phyloP scores from a whole-genome alignment of 2,329 filamentous ascomycete species.

The Endothia cerciana region DNA sequence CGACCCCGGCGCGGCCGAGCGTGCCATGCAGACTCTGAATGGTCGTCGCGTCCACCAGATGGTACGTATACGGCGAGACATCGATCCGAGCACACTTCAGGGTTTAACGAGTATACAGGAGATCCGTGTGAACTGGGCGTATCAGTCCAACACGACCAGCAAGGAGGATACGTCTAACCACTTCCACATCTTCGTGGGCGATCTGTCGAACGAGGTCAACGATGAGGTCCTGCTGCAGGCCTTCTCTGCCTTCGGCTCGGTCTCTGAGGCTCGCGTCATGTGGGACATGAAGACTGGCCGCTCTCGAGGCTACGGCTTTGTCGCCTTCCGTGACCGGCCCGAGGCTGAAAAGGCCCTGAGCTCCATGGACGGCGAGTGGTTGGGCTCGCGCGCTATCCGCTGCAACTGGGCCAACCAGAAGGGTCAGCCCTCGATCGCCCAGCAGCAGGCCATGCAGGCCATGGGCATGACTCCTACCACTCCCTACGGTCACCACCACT shows the following conservation, averaged over 20 bases:
- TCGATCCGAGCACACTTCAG: not conserved
- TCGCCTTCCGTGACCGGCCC: conserved; percentile 90
- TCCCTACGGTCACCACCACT: conserved; percentile 95
- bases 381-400: conserved; percentile 94
- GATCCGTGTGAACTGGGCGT: conserved; percentile 99
- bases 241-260: conserved; percentile 92
- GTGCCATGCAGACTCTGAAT: conserved; percentile 96
- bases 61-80: conserved; percentile 56
- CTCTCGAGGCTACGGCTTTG: conserved; percentile 96
- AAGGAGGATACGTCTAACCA: conserved; percentile 99
- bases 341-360: conserved; percentile 96
- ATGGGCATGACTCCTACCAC: conserved; percentile 99
- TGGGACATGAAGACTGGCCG: conserved; percentile 99
- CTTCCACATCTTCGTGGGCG: conserved; percentile 98
- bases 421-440: conserved; percentile 97
- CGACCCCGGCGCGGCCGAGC: conserved; percentile 92
- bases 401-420: conserved; percentile 99
- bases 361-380: conserved; percentile 99
- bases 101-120: conserved; percentile 60
- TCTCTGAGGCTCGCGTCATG: conserved; percentile 98
- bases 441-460: conserved; percentile 94
- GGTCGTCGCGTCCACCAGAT: conserved; percentile 94
- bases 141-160: conserved; percentile 90
- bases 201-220: conserved; percentile 97
- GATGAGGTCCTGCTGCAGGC: conserved; percentile 92